A percentile compares a stretch with the other conserved stretches of the same genome.
Conservation (phyloP, 768 basidiomycete species). For the Pleurotus sapidus region DNA sequence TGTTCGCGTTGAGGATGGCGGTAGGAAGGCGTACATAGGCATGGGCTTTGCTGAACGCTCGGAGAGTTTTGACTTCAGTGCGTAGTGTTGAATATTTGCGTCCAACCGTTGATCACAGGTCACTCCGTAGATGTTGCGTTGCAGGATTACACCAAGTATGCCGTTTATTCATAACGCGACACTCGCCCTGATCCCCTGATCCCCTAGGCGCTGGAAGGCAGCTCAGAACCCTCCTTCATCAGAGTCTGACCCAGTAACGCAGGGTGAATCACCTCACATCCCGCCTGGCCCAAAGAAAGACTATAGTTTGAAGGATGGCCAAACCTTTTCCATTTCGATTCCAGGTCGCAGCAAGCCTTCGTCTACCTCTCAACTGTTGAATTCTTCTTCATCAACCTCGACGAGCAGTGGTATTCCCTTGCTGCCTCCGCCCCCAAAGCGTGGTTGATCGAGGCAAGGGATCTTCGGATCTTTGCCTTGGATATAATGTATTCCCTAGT, state of each 20-base stretch:
- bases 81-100: slow-evolving; percentile 24
- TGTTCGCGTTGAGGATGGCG: slow-evolving; percentile 83
- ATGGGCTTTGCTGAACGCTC: slow-evolving; percentile 89
- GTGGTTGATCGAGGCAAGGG: slow-evolving; percentile 22
- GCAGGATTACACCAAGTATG: slow-evolving; percentile 83
- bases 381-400: slow-evolving; percentile 24
- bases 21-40: slow-evolving; percentile 89
- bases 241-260: slow-evolving; percentile 31
- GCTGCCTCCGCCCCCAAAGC: slow-evolving; percentile 79
- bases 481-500: neutral
- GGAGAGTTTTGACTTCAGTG: slow-evolving; percentile 92
- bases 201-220: slow-evolving; percentile 58
- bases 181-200: slow-evolving; percentile 10
- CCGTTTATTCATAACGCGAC: neutral
- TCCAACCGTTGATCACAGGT: neutral
- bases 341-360: slow-evolving; percentile 65
- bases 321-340: slow-evolving; percentile 90
- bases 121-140: slow-evolving; percentile 66
- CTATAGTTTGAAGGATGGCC: slow-evolving; percentile 90
- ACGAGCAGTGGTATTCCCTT: slow-evolving; percentile 51
- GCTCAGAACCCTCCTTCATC: slow-evolving; percentile 51
- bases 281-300: slow-evolving; percentile 87
- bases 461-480: neutral
- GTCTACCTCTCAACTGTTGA: slow-evolving; percentile 35
- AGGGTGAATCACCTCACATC: slow-evolving; percentile 52